Conservation (phyloP, 352 stramenopile genomes). For the Pythium aquatile region DNA sequence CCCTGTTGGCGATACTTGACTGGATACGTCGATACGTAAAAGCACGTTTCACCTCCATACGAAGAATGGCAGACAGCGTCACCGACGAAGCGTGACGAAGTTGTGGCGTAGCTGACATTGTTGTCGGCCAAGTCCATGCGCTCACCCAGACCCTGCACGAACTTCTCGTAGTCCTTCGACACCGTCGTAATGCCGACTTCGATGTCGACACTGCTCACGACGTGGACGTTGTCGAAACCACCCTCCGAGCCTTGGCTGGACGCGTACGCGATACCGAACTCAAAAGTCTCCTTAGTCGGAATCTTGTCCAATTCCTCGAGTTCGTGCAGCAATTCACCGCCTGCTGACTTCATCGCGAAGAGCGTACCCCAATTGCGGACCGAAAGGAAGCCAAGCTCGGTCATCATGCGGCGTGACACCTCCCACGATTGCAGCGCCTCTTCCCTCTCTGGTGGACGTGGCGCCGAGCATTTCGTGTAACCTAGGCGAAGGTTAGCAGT, state of each 20-base stretch:
- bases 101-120: slow-evolving; percentile 16
- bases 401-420: slow-evolving; percentile 81
- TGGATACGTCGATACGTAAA: slow-evolving; percentile 78
- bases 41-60: slow-evolving; percentile 77
- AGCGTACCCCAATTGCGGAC: slow-evolving; percentile 85
- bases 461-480: slow-evolving; percentile 28
- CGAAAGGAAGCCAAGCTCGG: slow-evolving; percentile 76
- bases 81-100: slow-evolving; percentile 20
- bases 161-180: slow-evolving; percentile 61
- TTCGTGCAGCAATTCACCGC: slow-evolving; percentile 57
- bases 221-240: slow-evolving; percentile 73
- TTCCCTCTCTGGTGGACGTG: slow-evolving; percentile 53
- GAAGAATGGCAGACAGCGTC: slow-evolving; percentile 65
- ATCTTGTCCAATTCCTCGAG: slow-evolving; percentile 75
- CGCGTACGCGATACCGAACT: slow-evolving; percentile 77
- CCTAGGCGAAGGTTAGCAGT: slow-evolving; percentile 16
- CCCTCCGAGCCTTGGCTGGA: slow-evolving; percentile 63
- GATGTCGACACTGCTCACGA: slow-evolving; percentile 46
- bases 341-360: slow-evolving; percentile 68
- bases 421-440: slow-evolving; percentile 63
- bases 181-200: slow-evolving; percentile 27
- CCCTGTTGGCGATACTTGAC: slow-evolving; percentile 35
- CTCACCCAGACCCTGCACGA: slow-evolving; percentile 69
- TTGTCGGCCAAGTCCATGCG: slow-evolving; percentile 36
- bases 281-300: slow-evolving; percentile 75